Evolutionary conservation across 2,329 filamentous ascomycete species (phyloP).

Genomic region (Cladosporium sp.): DNA sequence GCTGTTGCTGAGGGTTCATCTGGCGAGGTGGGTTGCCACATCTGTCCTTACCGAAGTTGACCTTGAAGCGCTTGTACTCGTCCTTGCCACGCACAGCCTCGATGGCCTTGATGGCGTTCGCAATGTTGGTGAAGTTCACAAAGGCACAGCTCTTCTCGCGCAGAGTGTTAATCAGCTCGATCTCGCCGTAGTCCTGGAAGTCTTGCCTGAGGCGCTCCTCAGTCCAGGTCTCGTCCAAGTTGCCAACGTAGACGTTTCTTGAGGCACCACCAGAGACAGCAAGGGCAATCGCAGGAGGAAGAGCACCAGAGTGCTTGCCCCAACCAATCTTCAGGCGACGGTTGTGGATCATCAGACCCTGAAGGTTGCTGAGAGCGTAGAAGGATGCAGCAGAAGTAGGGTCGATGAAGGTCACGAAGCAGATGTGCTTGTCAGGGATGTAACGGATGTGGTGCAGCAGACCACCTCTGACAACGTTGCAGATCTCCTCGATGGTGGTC

Average conservation of each 20-base stretch:
- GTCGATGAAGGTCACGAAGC: conserved; percentile 99
- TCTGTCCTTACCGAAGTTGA: conserved; percentile 98
- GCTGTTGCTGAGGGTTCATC: conserved; percentile 62
- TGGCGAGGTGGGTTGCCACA: conserved; percentile 96
- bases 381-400: conserved; percentile 97
- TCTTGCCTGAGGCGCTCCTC: conserved; percentile 95
- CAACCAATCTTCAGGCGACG: conserved; percentile 96
- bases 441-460: conserved; percentile 97
- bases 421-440: conserved; percentile 99
- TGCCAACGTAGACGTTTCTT: conserved; percentile 97
- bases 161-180: conserved; percentile 93
- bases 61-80: conserved; percentile 98
- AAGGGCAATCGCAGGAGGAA: conserved; percentile 92
- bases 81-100: conserved; percentile 93
- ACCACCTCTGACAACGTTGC: conserved; percentile 95
- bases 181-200: conserved; percentile 96
- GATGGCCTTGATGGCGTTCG: conserved; percentile 98
- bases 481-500: conserved; percentile 98
- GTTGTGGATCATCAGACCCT: conserved; percentile 99
- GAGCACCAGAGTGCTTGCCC: conserved; percentile 97
- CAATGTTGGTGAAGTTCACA: conserved; percentile 99
- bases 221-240: conserved; percentile 94
- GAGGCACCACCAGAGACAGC: conserved; percentile 96
- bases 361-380: conserved; percentile 94
- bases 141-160: conserved; percentile 99